Conservation (phyloP, 805 yeast species). For the Brettanomyces bruxellensis region DNA sequence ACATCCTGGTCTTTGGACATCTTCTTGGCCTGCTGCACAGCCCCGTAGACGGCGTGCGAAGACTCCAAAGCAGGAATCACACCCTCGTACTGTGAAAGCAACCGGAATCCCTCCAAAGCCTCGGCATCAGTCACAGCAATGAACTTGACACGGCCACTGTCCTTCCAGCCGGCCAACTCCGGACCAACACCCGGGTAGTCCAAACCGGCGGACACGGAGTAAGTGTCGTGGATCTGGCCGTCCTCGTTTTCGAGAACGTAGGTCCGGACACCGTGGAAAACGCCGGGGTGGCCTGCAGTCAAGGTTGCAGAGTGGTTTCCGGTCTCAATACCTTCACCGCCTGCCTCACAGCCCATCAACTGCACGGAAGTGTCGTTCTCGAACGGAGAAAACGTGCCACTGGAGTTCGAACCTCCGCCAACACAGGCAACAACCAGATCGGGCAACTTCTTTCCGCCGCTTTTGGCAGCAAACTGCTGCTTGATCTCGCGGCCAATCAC, state of each 20-base stretch:
- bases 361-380: conserved; percentile 71
- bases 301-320: conserved; percentile 89
- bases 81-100: conserved; percentile 90
- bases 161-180: conserved; percentile 92
- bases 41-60: conserved; percentile 93
- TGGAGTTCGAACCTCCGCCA: conserved; percentile 97
- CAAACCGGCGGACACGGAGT: conserved; percentile 95
- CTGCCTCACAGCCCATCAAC: conserved; percentile 94
- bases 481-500: conserved; percentile 94
- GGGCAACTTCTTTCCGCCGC: conserved; percentile 76
- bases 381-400: conserved; percentile 94
- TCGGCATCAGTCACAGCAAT: conserved; percentile 93
- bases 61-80: conserved; percentile 98
- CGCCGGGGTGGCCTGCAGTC: conserved; percentile 94
- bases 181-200: conserved; percentile 99
- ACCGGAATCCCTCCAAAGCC: conserved; percentile 83
- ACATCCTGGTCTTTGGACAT: conserved; percentile 72
- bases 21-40: conserved; percentile 76
- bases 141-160: conserved; percentile 85
- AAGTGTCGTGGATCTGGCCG: conserved; percentile 97
- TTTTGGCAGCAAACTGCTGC: conserved; percentile 74
- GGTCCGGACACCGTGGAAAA: conserved; percentile 95
- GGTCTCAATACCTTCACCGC: conserved; percentile 93
- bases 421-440: conserved; percentile 97
- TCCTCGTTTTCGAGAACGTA: conserved; percentile 84